These are phyloP conservation scores for Endocalyx cinctus DNA, from an alignment of 2,329 filamentous ascomycete species.

Conservation along the genomic window DNA sequence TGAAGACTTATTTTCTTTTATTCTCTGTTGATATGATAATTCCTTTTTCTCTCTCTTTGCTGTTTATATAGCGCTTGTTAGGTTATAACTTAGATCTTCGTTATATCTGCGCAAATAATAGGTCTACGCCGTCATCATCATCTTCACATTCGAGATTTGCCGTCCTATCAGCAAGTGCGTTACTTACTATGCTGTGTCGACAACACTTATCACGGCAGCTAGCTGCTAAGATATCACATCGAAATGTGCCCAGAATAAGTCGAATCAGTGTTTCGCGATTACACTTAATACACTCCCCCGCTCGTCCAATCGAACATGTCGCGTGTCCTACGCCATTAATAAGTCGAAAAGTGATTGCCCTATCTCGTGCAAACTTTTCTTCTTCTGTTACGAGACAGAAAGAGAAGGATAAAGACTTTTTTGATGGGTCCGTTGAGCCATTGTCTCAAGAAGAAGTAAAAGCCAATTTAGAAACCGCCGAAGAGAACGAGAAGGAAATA, in stretches of 20 bases:
- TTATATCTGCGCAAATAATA: no score
- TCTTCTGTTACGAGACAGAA: slow-evolving; percentile 31
- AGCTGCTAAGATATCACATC: slow-evolving; percentile 17
- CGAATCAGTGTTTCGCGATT: slow-evolving; percentile 14
- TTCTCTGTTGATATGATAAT: no score
- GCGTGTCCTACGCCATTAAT: slow-evolving; percentile 15
- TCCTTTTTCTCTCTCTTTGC: no score
- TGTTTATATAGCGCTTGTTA: no score
- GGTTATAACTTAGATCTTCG: no score
- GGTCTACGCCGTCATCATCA: no score
- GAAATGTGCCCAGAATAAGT: slow-evolving; percentile 16
- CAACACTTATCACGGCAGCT: slow-evolving; percentile 27
- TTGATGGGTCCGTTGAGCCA: slow-evolving; percentile 45
- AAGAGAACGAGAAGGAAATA: slow-evolving; percentile 42
- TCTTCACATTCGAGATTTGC: no score
- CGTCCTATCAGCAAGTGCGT: no score
- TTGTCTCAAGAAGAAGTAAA: slow-evolving; percentile 50
- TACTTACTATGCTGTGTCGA: slow-evolving; percentile 32
- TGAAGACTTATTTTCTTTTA: no score
- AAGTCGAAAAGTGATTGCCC: slow-evolving; percentile 5
- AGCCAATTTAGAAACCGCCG: slow-evolving; percentile 42
- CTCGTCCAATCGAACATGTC: slow-evolving; percentile 12
- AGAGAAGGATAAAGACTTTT: slow-evolving; percentile 44
- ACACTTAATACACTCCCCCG: slow-evolving; percentile 20
- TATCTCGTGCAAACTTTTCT: slow-evolving; percentile 29